Evolutionary conservation across 805 yeast species (phyloP), one percentile per base, ranked within the genome.

Genomic region (Debaryomyces tyrocola): DNA sequence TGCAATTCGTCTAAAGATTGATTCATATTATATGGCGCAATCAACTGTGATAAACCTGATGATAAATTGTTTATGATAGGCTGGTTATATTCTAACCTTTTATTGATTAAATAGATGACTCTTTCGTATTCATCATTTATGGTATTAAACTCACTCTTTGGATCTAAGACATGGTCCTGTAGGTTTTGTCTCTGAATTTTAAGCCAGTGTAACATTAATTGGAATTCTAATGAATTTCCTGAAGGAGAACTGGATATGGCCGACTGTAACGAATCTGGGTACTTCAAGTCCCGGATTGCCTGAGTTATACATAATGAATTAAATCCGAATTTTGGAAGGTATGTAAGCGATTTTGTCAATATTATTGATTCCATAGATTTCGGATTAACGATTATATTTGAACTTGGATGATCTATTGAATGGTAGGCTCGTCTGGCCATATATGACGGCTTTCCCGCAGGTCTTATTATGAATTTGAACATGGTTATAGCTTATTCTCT

Each of bases 1-100:
- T 83, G 86, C 46, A 94, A 76, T 58, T 89, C 95, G 33, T 78
- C 79, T 41, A 87, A 56, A 0, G 94, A 80, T 24, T 60, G 54
- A 3, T 71, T 62, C 28, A 85, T 40, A 59, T 87, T 85, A 43
- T 77, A 74, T 1, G 96, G 96, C 20, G 80, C 62, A 6, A 84
- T 68, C 64, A 90, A 72, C 41, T 80, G 76, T 0, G 86, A 78
- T 48, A 90, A 70, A 0, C 84, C 85, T 41, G 68, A 66, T 11
- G 73, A 63, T 36, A 80, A 70, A 40, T 74, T 63, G 21, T 59
- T 52, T n/a, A 73, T 59, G 6, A 80, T 60, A 1, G 83, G 80
- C 21, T 48, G 54, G 58, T 87, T 87, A 48, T 68, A 75, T 40
- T 62, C 59, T 50, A 86, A 70, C 48, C 92, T 70, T 51, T 67